Evolutionary conservation across 345 rosid genomes (phyloP).

Genomic region (Lepidium sativum): DNA sequence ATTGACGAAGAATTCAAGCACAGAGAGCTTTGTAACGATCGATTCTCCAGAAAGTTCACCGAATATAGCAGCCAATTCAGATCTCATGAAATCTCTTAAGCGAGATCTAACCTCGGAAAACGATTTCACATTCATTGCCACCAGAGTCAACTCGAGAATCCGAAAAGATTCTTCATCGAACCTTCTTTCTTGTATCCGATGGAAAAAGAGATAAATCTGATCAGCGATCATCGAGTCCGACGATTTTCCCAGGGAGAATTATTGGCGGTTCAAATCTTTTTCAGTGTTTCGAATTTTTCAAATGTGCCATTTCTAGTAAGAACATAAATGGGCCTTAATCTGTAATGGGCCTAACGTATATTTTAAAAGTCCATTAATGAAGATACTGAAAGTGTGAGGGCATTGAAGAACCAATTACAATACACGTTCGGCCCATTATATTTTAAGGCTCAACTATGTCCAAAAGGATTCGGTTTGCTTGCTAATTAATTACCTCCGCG

Average conservation of each 20-base stretch:
- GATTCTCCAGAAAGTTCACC: conserved; percentile 33
- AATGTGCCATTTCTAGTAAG: neutral
- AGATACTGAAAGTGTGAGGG: neutral
- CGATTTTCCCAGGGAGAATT: conserved; percentile 13
- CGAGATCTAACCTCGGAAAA: conserved; percentile 32
- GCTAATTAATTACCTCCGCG: no score
- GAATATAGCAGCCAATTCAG: conserved; percentile 35
- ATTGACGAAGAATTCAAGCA: conserved; percentile 63
- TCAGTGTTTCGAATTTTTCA: neutral
- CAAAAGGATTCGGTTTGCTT: neutral
- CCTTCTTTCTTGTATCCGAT: conserved; percentile 41
- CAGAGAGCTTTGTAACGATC: conserved; percentile 44
- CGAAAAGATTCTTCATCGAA: conserved; percentile 50
- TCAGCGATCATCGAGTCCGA: conserved; percentile 17
- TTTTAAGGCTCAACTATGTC: neutral
- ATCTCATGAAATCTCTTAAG: conserved; percentile 45
- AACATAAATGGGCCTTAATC: no score
- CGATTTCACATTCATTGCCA: conserved; percentile 43
- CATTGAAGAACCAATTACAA: neutral
- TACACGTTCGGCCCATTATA: neutral
- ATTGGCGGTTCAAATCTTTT: conserved; percentile 17
- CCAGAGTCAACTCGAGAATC: conserved; percentile 49
- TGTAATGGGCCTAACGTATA: no score
- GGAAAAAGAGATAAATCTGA: conserved; percentile 37
- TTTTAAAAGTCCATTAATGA: no score